These are phyloP conservation scores for Tuber calosporum DNA, from an alignment of 495 filamentous ascomycete genomes.

Conservation along the genomic window DNA sequence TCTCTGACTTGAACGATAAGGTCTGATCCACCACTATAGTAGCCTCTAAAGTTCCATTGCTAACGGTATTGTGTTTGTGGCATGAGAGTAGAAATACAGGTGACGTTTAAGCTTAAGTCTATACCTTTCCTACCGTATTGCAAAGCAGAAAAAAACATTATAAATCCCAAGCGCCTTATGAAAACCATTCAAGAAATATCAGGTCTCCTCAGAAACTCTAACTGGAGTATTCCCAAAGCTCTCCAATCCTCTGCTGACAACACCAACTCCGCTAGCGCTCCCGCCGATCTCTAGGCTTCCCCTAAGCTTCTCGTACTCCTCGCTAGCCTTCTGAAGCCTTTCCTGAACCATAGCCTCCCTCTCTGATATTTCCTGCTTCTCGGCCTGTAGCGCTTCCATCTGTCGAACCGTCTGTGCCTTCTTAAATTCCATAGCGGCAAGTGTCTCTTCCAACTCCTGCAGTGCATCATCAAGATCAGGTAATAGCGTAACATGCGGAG, in stretches of 20 bases:
- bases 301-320: conserved; percentile 52
- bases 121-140: background rate
- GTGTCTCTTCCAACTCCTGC: conserved; percentile 46
- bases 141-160: background rate
- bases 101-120: background rate
- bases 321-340: conserved; percentile 72
- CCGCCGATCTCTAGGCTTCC: conserved; percentile 44
- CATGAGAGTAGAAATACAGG: background rate
- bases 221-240: conserved; percentile 56
- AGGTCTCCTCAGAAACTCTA: conserved; percentile 35
- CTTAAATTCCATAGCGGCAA: conserved; percentile 53
- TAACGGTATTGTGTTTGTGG: background rate
- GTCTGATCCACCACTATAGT: background rate
- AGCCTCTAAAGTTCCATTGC: background rate
- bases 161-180: background rate
- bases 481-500: conserved; percentile 52
- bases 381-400: conserved; percentile 56
- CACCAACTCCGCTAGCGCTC: conserved; percentile 35
- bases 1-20: background rate
- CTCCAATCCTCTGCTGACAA: conserved; percentile 35
- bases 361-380: conserved; percentile 62
- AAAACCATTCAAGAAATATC: conserved; percentile 3
- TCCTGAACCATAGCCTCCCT: conserved; percentile 75
- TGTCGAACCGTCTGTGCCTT: conserved; percentile 51
- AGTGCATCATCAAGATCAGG: conserved; percentile 52